A percentile compares a stretch with the other conserved stretches of the same genome.
These are phyloP conservation scores for Phialocephala sp. DNA, from an alignment of 2,329 filamentous ascomycete genomes.

Conservation along the genomic window DNA sequence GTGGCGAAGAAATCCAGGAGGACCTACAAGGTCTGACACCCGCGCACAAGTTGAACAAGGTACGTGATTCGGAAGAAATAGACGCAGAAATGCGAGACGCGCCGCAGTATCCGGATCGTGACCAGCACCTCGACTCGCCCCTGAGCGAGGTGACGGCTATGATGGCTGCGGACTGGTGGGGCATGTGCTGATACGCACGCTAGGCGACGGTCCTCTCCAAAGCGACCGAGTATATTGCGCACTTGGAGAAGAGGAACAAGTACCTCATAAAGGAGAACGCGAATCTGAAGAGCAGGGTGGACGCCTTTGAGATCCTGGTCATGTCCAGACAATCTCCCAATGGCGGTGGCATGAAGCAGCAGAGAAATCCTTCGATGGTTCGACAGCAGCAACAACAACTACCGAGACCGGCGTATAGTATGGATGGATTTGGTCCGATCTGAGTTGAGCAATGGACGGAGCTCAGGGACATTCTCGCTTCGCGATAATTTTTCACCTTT, in stretches of 20 bases:
- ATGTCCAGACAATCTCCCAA: conserved; percentile 53
- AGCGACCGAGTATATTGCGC: conserved; percentile 93
- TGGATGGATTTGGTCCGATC: conserved; percentile 13
- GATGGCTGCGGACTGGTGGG: conserved; percentile 13
- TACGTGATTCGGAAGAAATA: conserved; percentile 19
- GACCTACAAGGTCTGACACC: conserved; percentile 64
- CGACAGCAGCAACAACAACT: conserved; percentile 19
- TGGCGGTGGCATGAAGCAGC: conserved; percentile 6
- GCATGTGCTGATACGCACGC: conserved; percentile 14
- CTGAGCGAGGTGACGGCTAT: conserved; percentile 4
- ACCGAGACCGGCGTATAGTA: conserved; percentile 5
- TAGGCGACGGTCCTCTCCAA: conserved; percentile 73
- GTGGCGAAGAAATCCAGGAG: conserved; percentile 63
- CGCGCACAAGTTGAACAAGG: conserved; percentile 74
- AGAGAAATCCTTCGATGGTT: neutral
- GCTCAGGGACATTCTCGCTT: too few species aligned
- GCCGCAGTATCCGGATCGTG: neutral
- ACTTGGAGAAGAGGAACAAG: conserved; percentile 88
- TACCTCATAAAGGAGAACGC: conserved; percentile 82
- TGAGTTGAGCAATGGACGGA: neutral
- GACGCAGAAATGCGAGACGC: neutral
- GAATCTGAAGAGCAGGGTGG: conserved; percentile 76
- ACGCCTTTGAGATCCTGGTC: conserved; percentile 80
- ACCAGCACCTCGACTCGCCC: neutral
- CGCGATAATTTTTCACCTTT: too few species aligned